Percentiles rank a stretch among this genome's conserved stretches.
These are phyloP conservation scores for Salix koriyanagi DNA, from an alignment of 345 rosid genomes.

Conservation along the genomic window DNA sequence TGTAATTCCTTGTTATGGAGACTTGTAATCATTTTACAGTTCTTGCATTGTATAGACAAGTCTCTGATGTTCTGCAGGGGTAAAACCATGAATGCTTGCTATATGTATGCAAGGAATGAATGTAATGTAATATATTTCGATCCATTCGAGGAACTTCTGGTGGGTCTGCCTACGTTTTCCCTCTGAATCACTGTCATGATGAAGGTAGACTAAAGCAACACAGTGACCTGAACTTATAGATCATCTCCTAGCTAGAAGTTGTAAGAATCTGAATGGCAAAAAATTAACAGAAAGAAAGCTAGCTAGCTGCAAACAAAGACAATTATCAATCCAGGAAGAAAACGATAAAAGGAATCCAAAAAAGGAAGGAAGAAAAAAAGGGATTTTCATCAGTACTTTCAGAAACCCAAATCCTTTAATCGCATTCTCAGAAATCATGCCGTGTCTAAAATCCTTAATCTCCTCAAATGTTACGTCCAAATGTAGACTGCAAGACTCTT, in stretches of 20 bases:
- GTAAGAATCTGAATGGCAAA: conserved; percentile 5
- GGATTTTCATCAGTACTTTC: not conserved
- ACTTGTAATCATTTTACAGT: not conserved
- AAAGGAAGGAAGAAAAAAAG: not conserved
- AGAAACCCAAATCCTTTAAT: no score
- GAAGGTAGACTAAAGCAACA: not conserved
- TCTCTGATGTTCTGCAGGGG: not conserved
- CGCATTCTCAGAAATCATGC: not conserved
- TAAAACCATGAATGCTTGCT: not conserved
- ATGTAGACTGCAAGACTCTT: not conserved
- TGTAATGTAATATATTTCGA: not conserved
- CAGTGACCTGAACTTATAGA: not conserved
- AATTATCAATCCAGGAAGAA: not conserved
- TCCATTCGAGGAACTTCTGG: not conserved
- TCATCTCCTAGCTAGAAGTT: not conserved
- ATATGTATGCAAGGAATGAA: not conserved
- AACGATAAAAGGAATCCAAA: not conserved
- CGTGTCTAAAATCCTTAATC: not conserved
- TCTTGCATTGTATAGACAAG: not conserved
- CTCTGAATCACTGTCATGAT: not conserved
- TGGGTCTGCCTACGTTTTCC: not conserved
- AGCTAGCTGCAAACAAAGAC: not conserved
- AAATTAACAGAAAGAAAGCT: not conserved
- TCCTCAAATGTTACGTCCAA: not conserved
- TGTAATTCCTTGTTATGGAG: not conserved